Evolutionary conservation across 108 stramenopile species (phyloP).

Genomic region (Fragilaria crotonensis): DNA sequence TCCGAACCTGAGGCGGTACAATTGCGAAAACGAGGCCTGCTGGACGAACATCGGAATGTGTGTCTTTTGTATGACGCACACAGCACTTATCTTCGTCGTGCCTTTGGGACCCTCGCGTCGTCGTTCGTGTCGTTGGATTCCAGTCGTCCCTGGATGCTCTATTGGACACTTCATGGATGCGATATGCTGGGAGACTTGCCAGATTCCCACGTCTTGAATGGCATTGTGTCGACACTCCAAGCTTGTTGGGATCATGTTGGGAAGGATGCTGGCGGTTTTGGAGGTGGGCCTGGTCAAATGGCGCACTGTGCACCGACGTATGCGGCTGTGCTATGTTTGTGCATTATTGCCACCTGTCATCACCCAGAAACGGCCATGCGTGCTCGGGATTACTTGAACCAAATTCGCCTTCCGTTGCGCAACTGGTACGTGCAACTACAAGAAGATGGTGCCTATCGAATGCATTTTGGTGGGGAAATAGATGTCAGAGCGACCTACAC

Average conservation of each 20-base stretch:
- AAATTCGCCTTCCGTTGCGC: conserved; percentile 45
- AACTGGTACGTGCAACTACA: conserved; percentile 59
- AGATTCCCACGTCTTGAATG: conserved; percentile 25
- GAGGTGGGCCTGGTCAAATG: conserved; percentile 91
- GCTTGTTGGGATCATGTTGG: conserved; percentile 55
- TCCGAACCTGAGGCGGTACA: conserved; percentile 36
- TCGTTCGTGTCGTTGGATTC: conserved; percentile 88
- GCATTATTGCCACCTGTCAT: conserved; percentile 41
- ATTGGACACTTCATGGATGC: conserved; percentile 91
- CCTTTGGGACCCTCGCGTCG: neutral
- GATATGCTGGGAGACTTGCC: conserved; percentile 62
- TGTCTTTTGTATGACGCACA: neutral
- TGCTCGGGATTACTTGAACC: conserved; percentile 27
- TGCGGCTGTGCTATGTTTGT: conserved; percentile 74
- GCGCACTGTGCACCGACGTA: conserved; percentile 95
- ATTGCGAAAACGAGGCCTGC: conserved; percentile 51
- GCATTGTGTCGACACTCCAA: conserved; percentile 57
- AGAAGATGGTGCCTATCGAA: conserved; percentile 60
- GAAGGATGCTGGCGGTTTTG: conserved; percentile 83
- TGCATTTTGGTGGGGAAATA: conserved; percentile 97
- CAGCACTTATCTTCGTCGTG: conserved; percentile 17
- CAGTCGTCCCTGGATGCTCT: conserved; percentile 94
- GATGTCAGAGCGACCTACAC: conserved; percentile 96
- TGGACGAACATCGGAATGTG: conserved; percentile 11
- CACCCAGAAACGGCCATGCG: neutral